Evolutionary conservation across 2,329 filamentous ascomycete species (phyloP).

Genomic region (Penicillium sp.): DNA sequence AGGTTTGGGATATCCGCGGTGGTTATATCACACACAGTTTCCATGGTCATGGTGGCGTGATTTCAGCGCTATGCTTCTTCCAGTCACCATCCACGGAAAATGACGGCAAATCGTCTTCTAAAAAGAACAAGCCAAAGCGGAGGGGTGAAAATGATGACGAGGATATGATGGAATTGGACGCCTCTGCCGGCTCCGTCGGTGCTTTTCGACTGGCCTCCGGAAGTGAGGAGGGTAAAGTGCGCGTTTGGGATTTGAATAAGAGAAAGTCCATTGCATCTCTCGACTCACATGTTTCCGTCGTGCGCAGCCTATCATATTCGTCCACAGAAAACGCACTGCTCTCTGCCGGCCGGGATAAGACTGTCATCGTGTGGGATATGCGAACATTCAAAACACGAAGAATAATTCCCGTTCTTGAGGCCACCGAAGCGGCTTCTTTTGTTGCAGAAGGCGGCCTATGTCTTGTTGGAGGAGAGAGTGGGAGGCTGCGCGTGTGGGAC

Average conservation of each 20-base stretch:
- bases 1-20: conserved; percentile 92
- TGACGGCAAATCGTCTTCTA: conserved; percentile 45
- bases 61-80: conserved; percentile 92
- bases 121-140: conserved; percentile 53
- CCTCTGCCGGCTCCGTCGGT: conserved; percentile 52
- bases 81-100: conserved; percentile 62
- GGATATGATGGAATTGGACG: conserved; percentile 50
- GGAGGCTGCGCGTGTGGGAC: conserved; percentile 82
- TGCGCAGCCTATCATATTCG: conserved; percentile 85
- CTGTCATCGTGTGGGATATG: conserved; percentile 88
- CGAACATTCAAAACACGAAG: conserved; percentile 81
- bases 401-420: conserved; percentile 82
- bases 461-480: conserved; percentile 84
- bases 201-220: conserved; percentile 85
- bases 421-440: conserved; percentile 84
- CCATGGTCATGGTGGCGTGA: conserved; percentile 85
- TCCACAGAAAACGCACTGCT: conserved; percentile 74
- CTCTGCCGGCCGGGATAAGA: conserved; percentile 90
- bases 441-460: conserved; percentile 71
- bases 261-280: conserved; percentile 75
- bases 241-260: conserved; percentile 90
- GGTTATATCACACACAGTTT: conserved; percentile 96
- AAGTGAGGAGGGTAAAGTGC: conserved; percentile 89
- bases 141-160: conserved; percentile 47
- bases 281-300: conserved; percentile 93